A percentile compares a stretch with the other conserved stretches of the same genome.
These are phyloP conservation scores for Coemansia sp. DNA, from an alignment of 192 early-diverging fungal species.

Conservation along the genomic window DNA sequence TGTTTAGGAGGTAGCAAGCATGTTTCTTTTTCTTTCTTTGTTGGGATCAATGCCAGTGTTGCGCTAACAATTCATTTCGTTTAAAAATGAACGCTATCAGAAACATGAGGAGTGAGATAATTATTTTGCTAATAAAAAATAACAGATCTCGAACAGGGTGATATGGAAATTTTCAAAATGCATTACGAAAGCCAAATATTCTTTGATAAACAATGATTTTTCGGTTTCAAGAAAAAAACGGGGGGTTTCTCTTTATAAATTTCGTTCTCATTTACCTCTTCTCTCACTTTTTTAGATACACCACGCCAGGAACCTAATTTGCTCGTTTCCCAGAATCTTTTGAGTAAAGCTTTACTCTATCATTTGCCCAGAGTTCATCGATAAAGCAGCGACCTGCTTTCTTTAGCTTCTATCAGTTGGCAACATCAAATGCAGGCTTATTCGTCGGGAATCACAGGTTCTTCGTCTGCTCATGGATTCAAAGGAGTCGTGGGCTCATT, in stretches of 20 bases:
- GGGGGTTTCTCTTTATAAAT: not conserved
- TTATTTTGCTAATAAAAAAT: too few species aligned
- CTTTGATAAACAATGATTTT: not conserved
- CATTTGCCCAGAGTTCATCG: not conserved
- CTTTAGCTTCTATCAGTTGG: not conserved
- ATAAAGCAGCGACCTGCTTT: not conserved
- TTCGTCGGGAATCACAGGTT: slow-evolving; percentile 3
- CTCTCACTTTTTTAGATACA: not conserved
- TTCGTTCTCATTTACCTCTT: not conserved
- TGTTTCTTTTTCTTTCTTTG: not conserved
- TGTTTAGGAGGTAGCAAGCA: slow-evolving; percentile 1
- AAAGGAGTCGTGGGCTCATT: slow-evolving; percentile 2
- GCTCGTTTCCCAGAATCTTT: not conserved
- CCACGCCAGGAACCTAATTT: too few species aligned
- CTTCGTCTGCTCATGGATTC: slow-evolving; percentile 13
- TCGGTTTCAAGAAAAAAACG: too few species aligned
- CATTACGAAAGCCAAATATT: too few species aligned
- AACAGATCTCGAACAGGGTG: too few species aligned
- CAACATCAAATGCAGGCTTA: slow-evolving; percentile 31
- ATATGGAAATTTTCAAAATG: too few species aligned
- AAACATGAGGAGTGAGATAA: too few species aligned
- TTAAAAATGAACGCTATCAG: too few species aligned
- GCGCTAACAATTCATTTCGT: too few species aligned
- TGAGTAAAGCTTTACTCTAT: not conserved
- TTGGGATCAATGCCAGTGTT: not conserved